Base-by-base conservation (phyloP, 495 filamentous ascomycete species). In the Neurospora sp. region DNA sequence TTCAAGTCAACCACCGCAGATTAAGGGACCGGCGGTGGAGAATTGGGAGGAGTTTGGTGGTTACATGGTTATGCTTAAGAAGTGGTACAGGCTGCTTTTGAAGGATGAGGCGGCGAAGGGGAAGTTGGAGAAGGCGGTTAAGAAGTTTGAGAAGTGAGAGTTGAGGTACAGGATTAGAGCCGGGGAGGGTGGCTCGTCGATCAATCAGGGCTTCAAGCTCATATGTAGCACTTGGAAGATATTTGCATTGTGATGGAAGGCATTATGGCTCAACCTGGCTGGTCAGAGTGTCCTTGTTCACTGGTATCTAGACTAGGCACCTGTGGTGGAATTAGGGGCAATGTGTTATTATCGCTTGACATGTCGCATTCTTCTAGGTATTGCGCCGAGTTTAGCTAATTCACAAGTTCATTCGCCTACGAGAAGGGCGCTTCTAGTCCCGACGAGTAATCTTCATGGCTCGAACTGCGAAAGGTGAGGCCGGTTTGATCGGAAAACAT, bases 21-120 rank as follows among this genome's bases (percentile, higher is more conserved):
- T 87, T 39, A 84, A 82, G 44, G 84, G 84, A 0, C 80, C 82
- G 40, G 82, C 84, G 3, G 78, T 87, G 59, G 84, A 86, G 69
- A 82, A 82, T 39, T 80, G 74, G 69, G 75, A 82, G 18, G 73
- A 72, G 8, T 85, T 83, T 72, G 76, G 72, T 20, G 75, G 73
- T 1, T 83, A 80, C 73, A 80, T 83, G 70, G 69, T 72, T 38
- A 73, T 75, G 68, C 69, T 84, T 72, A 79, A 77, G 69, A 76
- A 78, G 61, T 86, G 84, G 85, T 85, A 81, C 38, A 73, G 73
- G 22, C 72, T 79, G 27, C 71, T 86, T 20, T 31, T 66, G 53
- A 66, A 37, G 53, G 84, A 85, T 70, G 78, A 71, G 4, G 79
- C 75, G 59, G 78, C 81, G 0, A 78, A 70, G 70, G 79, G 66